Conservation (phyloP, 768 basidiomycete genomes). For the Agaricus sinodeliciosus region DNA sequence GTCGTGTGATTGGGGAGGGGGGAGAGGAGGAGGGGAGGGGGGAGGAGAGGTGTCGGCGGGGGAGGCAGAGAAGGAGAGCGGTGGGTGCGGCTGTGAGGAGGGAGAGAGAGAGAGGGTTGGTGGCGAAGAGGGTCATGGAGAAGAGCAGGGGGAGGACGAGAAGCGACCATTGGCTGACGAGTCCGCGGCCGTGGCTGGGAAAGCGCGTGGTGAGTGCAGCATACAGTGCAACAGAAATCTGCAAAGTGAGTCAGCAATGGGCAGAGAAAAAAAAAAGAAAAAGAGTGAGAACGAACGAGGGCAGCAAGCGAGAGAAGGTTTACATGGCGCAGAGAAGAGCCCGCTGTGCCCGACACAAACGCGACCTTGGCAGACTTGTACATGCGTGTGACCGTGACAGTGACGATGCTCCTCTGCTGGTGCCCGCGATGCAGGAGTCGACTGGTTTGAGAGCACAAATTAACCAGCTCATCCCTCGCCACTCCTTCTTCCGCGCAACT, state of each 20-base stretch:
- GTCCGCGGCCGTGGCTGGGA: slow-evolving; percentile 28
- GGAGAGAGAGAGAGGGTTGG: slow-evolving; percentile 46
- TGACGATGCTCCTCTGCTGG: not conserved
- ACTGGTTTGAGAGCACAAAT: slow-evolving; percentile 49
- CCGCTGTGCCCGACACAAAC: slow-evolving; percentile 70
- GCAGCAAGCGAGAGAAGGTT: slow-evolving; percentile 53
- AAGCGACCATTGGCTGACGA: slow-evolving; percentile 50
- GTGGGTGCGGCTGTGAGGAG: slow-evolving; percentile 41
- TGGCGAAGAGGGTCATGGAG: slow-evolving; percentile 72
- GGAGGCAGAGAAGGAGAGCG: slow-evolving; percentile 36
- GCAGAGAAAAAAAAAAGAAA: no score
- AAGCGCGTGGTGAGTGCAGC: slow-evolving; percentile 49
- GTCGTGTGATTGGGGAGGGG: slow-evolving; percentile 14
- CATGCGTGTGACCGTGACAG: not conserved
- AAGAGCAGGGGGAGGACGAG: slow-evolving; percentile 76
- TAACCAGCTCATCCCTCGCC: slow-evolving; percentile 53
- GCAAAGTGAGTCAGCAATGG: no score
- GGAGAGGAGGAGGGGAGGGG: slow-evolving; percentile 44
- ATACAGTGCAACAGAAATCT: slow-evolving; percentile 68
- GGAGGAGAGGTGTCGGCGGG: slow-evolving; percentile 33
- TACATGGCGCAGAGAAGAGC: slow-evolving; percentile 62
- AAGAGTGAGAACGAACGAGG: no score
- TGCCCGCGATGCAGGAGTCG: no score
- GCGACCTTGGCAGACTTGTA: slow-evolving; percentile 81
- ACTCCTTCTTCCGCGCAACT: slow-evolving; percentile 58